Evolutionary conservation across 257 asterid species (phyloP).

Genomic region (Forsythia viridissima): DNA sequence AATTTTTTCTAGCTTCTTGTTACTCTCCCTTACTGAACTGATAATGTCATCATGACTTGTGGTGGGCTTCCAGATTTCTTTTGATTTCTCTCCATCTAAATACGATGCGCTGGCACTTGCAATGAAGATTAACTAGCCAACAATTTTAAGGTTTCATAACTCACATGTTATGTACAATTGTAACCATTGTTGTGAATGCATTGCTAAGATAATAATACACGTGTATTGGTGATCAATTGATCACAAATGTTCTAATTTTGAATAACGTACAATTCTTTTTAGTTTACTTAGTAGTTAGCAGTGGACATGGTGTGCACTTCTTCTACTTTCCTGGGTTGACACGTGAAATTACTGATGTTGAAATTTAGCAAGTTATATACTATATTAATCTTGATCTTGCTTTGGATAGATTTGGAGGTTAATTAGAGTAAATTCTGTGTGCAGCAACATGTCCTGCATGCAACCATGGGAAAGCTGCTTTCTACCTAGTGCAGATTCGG

Average conservation of each 20-base stretch:
- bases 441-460: conserved; percentile 58
- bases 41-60: not conserved
- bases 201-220: conserved; percentile 13
- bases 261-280: not conserved
- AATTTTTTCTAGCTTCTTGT: not conserved
- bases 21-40: not conserved
- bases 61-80: not conserved
- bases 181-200: not conserved
- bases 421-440: conserved; percentile 9
- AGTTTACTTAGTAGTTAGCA: not conserved
- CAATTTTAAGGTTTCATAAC: not conserved
- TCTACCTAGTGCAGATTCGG: conserved; percentile 56
- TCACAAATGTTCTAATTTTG: not conserved
- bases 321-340: not conserved
- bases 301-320: not conserved
- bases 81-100: not conserved
- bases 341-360: not conserved
- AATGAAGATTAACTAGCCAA: not conserved
- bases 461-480: conserved; percentile 41
- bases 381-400: not conserved
- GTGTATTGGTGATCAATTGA: conserved; percentile 9
- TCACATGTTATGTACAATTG: not conserved
- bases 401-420: not conserved
- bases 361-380: not conserved
- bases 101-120: not conserved